Conservation (phyloP, 768 basidiomycete species). For the Termitomyces sp. region DNA sequence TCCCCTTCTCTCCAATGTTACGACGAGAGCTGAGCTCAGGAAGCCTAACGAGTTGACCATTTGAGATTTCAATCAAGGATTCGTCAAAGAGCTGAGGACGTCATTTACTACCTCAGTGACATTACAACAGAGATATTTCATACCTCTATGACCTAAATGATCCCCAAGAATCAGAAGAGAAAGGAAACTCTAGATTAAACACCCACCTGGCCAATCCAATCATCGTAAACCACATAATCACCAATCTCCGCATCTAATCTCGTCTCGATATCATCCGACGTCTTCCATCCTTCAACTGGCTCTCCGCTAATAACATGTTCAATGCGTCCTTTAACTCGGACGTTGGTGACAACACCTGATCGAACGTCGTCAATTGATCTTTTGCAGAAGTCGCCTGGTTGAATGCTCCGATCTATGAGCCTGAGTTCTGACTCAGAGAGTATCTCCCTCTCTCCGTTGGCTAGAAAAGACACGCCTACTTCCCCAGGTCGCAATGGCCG, state of each 20-base stretch:
- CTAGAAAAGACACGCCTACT: conserved; percentile 72
- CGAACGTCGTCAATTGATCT: conserved; percentile 66
- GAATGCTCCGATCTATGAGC: conserved; percentile 73
- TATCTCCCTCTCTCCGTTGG: conserved; percentile 55
- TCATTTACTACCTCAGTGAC: conserved; percentile 61
- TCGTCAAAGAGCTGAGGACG: conserved; percentile 72
- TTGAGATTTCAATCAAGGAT: conserved; percentile 64
- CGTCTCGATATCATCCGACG: conserved; percentile 48
- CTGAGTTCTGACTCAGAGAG: conserved; percentile 60
- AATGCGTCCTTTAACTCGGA: conserved; percentile 58
- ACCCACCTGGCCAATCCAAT: conserved; percentile 88
- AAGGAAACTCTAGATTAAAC: neutral
- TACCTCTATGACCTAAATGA: conserved; percentile 4
- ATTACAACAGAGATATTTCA: conserved; percentile 25
- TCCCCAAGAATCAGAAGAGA: neutral
- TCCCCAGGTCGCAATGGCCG: conserved; percentile 72
- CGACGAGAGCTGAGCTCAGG: conserved; percentile 76
- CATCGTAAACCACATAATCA: conserved; percentile 75
- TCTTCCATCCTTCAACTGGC: conserved; percentile 57
- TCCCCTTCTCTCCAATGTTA: conserved; percentile 68
- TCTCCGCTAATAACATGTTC: conserved; percentile 70
- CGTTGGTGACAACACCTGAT: conserved; percentile 68
- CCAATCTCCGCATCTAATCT: conserved; percentile 63
- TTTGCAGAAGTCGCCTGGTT: conserved; percentile 80
- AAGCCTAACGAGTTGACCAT: conserved; percentile 59